A percentile compares a stretch with the other conserved stretches of the same genome.
Evolutionary conservation across 2,329 filamentous ascomycete genomes (phyloP).

Genomic region (Emergomyces orientalis): DNA sequence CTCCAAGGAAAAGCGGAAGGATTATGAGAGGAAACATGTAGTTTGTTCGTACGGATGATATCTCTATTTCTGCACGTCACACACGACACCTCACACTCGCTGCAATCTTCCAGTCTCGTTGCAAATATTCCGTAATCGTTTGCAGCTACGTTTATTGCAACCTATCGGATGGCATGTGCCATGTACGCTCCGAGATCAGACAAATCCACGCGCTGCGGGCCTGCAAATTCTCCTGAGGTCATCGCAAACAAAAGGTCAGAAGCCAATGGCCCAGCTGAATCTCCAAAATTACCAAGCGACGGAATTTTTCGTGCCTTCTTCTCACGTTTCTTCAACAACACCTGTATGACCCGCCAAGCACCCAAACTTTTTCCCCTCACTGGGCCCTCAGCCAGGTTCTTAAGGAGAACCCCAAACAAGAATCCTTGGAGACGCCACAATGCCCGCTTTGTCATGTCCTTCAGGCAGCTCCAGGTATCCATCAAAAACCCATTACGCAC

Average conservation of each 20-base stretch:
- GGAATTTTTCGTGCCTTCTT: background rate
- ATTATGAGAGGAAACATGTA: background rate
- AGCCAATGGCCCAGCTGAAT: background rate
- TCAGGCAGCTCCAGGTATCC: background rate
- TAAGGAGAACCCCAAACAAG: background rate
- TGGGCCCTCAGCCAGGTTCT: background rate
- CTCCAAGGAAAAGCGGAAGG: background rate
- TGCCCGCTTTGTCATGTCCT: background rate
- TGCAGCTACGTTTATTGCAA: background rate
- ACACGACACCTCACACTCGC: background rate
- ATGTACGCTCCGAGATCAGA: background rate
- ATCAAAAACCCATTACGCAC: too few species aligned
- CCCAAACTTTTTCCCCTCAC: background rate
- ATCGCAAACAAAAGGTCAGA: background rate
- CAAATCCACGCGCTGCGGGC: background rate
- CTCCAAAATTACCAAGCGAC: too few species aligned
- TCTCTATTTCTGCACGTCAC: background rate
- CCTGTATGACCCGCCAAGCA: too few species aligned
- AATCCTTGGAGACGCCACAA: background rate
- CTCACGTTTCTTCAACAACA: background rate
- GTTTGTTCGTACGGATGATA: background rate
- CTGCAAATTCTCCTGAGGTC: too few species aligned
- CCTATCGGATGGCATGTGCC: background rate
- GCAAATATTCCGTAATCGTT: background rate
- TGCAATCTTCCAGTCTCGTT: background rate